These are phyloP conservation scores for Cymbidium sinense DNA, from an alignment of 106 monocot genomes.

Conservation along the genomic window DNA sequence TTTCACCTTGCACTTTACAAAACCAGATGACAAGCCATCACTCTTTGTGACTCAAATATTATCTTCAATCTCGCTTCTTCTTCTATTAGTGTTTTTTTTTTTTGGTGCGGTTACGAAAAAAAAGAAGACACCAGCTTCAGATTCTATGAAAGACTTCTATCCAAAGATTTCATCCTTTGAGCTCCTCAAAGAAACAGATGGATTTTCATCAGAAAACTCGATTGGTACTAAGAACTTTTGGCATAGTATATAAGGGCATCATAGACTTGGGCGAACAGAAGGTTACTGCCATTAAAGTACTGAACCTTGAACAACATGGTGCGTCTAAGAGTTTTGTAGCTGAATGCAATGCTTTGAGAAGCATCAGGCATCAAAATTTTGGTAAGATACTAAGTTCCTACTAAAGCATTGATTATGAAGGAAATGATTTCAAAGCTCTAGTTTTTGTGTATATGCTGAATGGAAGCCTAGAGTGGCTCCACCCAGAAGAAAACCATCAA, in stretches of 20 bases:
- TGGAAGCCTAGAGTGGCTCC: constrained; percentile 30
- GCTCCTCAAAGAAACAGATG: constrained; percentile 18
- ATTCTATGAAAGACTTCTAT: background rate
- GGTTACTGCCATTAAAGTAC: constrained; percentile 35
- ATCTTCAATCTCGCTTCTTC: background rate
- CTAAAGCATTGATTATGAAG: constrained; percentile 12
- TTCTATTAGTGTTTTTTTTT: background rate
- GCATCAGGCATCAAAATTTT: constrained; percentile 35
- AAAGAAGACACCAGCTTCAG: background rate
- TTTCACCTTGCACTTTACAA: constrained; percentile 16
- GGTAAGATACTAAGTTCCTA: constrained; percentile 27
- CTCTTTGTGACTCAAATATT: background rate
- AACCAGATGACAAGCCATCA: background rate
- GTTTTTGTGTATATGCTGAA: constrained; percentile 29
- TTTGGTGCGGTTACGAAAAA: background rate
- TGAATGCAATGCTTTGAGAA: constrained; percentile 34
- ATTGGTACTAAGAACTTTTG: constrained; percentile 14
- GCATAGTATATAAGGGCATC: constrained; percentile 30
- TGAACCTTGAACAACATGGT: constrained; percentile 26
- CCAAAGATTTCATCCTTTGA: background rate
- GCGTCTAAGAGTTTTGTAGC: constrained; percentile 38
- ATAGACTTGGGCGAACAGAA: background rate
- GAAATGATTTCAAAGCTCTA: constrained; percentile 35
- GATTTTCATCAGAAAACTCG: constrained; percentile 25
- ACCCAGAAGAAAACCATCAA: background rate